These are phyloP conservation scores for Fusarium goolgardi DNA, from an alignment of 2,329 filamentous ascomycete species.

Conservation along the genomic window DNA sequence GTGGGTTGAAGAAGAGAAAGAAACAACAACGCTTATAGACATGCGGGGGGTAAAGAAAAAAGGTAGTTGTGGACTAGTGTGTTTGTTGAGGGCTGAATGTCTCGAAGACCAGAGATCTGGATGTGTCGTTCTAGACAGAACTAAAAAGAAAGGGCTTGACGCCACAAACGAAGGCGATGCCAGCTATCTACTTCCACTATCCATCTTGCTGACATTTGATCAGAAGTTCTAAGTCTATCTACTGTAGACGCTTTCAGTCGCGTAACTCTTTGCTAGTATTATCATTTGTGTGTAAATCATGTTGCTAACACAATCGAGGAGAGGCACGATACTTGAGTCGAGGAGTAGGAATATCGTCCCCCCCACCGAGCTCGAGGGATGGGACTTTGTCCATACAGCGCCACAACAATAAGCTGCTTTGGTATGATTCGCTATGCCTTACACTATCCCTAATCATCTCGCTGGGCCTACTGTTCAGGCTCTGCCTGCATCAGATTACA, in stretches of 20 bases:
- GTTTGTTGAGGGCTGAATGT: neutral
- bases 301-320: fast-evolving
- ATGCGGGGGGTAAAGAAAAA: neutral
- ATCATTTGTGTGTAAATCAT: neutral
- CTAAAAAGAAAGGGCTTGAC: neutral
- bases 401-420: slow-evolving; percentile 6
- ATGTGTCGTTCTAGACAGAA: neutral
- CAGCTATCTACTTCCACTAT: neutral
- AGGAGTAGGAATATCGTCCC: neutral
- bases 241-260: fast-evolving
- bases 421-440: neutral
- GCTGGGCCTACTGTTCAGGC: no score
- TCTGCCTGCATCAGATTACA: no score
- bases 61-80: neutral
- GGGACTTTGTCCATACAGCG: neutral
- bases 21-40: neutral
- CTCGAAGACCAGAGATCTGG: no score
- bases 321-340: fast-evolving
- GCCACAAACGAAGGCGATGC: neutral
- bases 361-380: no score
- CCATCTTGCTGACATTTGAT: fast-evolving
- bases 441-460: neutral
- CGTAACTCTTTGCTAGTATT: fast-evolving
- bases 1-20: no score
- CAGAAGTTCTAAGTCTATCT: fast-evolving